Evolutionary conservation across 768 basidiomycete species (phyloP).

Genomic region (Lentinus tigrinus): DNA sequence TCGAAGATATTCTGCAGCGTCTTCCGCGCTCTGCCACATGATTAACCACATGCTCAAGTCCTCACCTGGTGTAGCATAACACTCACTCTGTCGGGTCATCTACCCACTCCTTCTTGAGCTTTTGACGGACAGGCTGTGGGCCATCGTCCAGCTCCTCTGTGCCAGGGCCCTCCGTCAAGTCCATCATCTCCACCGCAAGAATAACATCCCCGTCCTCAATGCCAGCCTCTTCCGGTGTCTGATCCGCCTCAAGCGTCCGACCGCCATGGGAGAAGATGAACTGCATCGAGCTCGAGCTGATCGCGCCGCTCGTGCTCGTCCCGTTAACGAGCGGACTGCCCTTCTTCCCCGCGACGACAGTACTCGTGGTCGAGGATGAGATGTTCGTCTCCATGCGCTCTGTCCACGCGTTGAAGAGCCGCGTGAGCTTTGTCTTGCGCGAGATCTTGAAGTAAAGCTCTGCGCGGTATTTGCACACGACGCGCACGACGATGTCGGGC

Average conservation of each 20-base stretch:
- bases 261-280: slow-evolving; percentile 88
- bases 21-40: slow-evolving; percentile 55
- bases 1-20: slow-evolving; percentile 85
- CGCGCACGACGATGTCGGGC: slow-evolving; percentile 90
- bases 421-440: slow-evolving; percentile 82
- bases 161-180: slow-evolving; percentile 70
- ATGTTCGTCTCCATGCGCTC: slow-evolving; percentile 70
- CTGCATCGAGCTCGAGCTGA: slow-evolving; percentile 51
- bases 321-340: slow-evolving; percentile 44
- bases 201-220: slow-evolving; percentile 91
- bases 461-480: slow-evolving; percentile 84
- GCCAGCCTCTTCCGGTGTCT: slow-evolving; percentile 82
- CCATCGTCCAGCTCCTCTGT: slow-evolving; percentile 65
- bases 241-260: slow-evolving; percentile 72
- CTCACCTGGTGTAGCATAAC: neutral
- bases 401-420: slow-evolving; percentile 85
- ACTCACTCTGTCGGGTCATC: slow-evolving; percentile 73
- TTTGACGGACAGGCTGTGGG: slow-evolving; percentile 61
- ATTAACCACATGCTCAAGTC: neutral
- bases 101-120: slow-evolving; percentile 79
- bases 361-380: neutral
- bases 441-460: slow-evolving; percentile 93
- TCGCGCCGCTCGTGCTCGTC: slow-evolving; percentile 24
- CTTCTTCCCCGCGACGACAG: slow-evolving; percentile 36
- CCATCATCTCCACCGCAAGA: slow-evolving; percentile 87